phyloP scores from a whole-genome alignment of 2,329 filamentous ascomycete species.

The Xylaria sp. region DNA sequence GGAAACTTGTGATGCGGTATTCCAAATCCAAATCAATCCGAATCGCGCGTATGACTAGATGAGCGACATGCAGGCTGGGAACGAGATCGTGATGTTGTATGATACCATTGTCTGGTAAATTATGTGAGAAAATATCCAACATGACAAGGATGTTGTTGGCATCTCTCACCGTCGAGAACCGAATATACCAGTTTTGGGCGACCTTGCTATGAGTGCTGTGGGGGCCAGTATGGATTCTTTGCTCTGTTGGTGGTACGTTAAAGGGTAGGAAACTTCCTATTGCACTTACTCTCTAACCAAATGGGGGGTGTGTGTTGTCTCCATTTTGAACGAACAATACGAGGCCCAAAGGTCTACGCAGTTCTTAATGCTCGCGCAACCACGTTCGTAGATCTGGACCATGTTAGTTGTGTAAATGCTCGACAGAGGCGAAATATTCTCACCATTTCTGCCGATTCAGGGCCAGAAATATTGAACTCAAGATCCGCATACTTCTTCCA shows the following conservation, averaged over 20 bases:
- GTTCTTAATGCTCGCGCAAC: constrained; percentile 89
- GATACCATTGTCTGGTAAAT: constrained; percentile 69
- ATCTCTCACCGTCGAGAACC: constrained; percentile 74
- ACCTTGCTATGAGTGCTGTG: constrained; percentile 41
- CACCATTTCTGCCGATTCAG: constrained; percentile 97
- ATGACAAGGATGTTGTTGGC: constrained; percentile 66
- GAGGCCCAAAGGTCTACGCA: constrained; percentile 98
- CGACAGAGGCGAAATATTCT: not conserved
- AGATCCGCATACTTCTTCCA: constrained; percentile 99
- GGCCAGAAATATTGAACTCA: constrained; percentile 96
- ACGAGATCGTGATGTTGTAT: constrained; percentile 51
- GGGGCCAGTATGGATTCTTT: constrained; percentile 47
- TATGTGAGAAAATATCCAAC: constrained; percentile 73
- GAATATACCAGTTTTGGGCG: constrained; percentile 52
- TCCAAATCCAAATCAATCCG: constrained; percentile 58
- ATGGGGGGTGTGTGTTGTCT: constrained; percentile 93
- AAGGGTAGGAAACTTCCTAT: constrained; percentile 73
- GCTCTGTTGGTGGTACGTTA: constrained; percentile 62
- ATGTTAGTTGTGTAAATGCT: constrained; percentile 41
- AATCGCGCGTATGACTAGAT: constrained; percentile 48
- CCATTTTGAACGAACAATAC: constrained; percentile 97
- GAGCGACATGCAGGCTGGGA: constrained; percentile 55
- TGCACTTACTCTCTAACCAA: constrained; percentile 99
- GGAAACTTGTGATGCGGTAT: constrained; percentile 64
- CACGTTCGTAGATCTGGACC: constrained; percentile 87